Conservation (phyloP, 768 basidiomycete genomes). For the Termitomyces sp. region DNA sequence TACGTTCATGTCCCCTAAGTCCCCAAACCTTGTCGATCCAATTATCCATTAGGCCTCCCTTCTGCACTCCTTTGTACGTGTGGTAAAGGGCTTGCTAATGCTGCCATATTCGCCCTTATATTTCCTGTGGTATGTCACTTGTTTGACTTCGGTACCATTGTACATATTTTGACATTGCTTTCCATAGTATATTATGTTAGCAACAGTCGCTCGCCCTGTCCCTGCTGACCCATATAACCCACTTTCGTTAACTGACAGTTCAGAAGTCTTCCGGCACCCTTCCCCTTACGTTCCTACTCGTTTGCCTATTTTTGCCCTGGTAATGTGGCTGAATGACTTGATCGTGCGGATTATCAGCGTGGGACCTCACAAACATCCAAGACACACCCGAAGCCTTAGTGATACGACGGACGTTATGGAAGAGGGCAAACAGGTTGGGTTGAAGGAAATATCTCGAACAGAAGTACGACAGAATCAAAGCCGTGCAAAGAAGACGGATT, state of each 20-base stretch:
- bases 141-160: background rate
- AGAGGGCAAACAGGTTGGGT: slow-evolving; percentile 38
- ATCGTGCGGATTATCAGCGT: slow-evolving; percentile 60
- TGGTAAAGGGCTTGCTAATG: slow-evolving; percentile 72
- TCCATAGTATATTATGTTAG: slow-evolving; percentile 77
- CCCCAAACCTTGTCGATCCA: background rate
- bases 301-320: slow-evolving; percentile 66
- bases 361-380: slow-evolving; percentile 21
- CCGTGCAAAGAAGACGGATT: slow-evolving; percentile 37
- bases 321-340: slow-evolving; percentile 69
- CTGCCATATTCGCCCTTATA: slow-evolving; percentile 75
- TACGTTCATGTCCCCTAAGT: slow-evolving; percentile 16
- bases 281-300: slow-evolving; percentile 79
- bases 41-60: slow-evolving; percentile 47
- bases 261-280: slow-evolving; percentile 50
- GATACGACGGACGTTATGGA: slow-evolving; percentile 56
- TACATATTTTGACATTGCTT: background rate
- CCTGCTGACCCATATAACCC: slow-evolving; percentile 77
- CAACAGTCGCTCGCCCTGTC: slow-evolving; percentile 68
- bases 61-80: slow-evolving; percentile 66
- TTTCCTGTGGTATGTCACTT: slow-evolving; percentile 62
- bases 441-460: slow-evolving; percentile 18
- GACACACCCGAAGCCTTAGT: slow-evolving; percentile 22
- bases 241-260: slow-evolving; percentile 24
- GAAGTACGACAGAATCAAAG: slow-evolving; percentile 16